These are phyloP conservation scores for Aspergillus sp. DNA, from an alignment of 2,329 filamentous ascomycete species.

Conservation along the genomic window DNA sequence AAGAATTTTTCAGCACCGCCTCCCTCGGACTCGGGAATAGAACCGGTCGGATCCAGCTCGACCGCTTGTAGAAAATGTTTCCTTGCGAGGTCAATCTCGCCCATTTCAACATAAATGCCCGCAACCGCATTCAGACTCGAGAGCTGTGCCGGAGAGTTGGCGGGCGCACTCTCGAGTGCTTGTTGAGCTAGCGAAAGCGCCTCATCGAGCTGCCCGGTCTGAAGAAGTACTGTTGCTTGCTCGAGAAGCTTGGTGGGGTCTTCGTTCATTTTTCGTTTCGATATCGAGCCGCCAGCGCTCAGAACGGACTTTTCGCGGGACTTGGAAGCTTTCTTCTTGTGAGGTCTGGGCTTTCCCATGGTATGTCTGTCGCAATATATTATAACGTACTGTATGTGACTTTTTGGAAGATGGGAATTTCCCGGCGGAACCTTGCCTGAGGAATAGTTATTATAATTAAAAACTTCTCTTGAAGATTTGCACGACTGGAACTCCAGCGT, in stretches of 20 bases:
- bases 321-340: constrained; percentile 45
- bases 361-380: constrained; percentile 17
- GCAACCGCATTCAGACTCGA: constrained; percentile 73
- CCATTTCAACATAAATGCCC: constrained; percentile 78
- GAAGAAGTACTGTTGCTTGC: constrained; percentile 56
- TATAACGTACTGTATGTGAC: constrained; percentile 12
- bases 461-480: not conserved
- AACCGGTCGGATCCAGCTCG: constrained; percentile 73
- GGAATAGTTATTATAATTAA: not conserved
- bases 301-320: constrained; percentile 44
- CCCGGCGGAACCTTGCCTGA: not conserved
- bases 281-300: constrained; percentile 40
- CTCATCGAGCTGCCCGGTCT: constrained; percentile 58
- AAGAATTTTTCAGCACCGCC: constrained; percentile 92
- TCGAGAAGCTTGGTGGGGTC: constrained; percentile 57
- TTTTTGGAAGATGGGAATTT: not conserved
- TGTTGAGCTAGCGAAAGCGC: constrained; percentile 56
- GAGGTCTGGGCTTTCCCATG: constrained; percentile 56
- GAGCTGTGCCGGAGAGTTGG: constrained; percentile 41
- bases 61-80: constrained; percentile 72
- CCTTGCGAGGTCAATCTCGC: constrained; percentile 74
- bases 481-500: constrained; percentile 12
- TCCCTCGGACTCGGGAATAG: constrained; percentile 66
- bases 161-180: constrained; percentile 45
- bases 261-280: constrained; percentile 47